Evolutionary conservation across 1,139 yeast genomes (phyloP), one percentile per base, ranked within the genome.

Genomic region (Suhomyces ambrosiae): DNA sequence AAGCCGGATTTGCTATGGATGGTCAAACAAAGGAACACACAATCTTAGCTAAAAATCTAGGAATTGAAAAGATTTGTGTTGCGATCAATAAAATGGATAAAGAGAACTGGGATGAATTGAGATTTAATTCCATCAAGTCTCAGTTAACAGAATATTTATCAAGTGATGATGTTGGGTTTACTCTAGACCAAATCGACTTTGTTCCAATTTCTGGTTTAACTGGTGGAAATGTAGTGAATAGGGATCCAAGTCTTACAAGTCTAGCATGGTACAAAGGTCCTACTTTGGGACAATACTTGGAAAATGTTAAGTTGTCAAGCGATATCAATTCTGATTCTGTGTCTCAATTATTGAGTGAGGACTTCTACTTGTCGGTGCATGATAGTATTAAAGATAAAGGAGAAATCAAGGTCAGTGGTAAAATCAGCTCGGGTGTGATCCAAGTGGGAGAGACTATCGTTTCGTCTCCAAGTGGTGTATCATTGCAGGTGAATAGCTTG

Each of bases 11-110:
- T 54, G 71, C 78, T 26, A 63, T 83, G 45, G 89, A 86, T 57
- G 98, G 98, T 1, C 97, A 92, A 62, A 90, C 97, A 0, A 88
- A 85, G 53, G 98, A 94, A 59, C 98, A 94, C 59, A 82, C 96
- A 0, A 65, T 88, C 4, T 73, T 94, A 37, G 95, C 95, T 5
- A 76, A 84, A 48, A 82, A 84, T 49, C 63, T 92, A 45, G 98
- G 97, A 1, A 79, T 92, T n/a, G 80, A 78, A 23, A 74, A 74
- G 30, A 61, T 92, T 14, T 71, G 92, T 30, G 82, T 92, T 14
- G 95, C 86, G 1, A 78, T 94, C 39, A 94, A 94, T 62, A 94
- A 94, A 60, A 76, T 94, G 77, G 99, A 94, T 58, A 74, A 80
- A 35, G 74, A 69, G 35, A 73, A 76, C 30, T 90, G 96, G 95